Base-by-base conservation (phyloP, 2,329 filamentous ascomycete species). In the Dactylella cylindrospora region DNA sequence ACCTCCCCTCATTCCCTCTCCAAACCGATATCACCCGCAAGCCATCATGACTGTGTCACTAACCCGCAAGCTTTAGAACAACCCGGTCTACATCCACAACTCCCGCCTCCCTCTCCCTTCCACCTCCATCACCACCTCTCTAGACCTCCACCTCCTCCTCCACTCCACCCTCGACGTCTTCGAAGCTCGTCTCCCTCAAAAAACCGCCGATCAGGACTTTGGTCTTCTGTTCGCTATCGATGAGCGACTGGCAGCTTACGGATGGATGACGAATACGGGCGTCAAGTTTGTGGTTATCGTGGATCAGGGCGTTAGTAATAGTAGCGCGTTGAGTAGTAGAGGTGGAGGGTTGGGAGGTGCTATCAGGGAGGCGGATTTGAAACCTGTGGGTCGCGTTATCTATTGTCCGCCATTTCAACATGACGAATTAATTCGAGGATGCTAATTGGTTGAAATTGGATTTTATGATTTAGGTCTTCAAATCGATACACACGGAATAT, bases 231-330 rank as follows among this genome's bases (percentile, higher is more conserved):
- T 97, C 75, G 90, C 90, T 59, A 80, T 97, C 60, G 93, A 97
- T 76, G 91, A 98, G 75, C 82, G 90, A 20, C 80, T 97, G 39
- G 90, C 90, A 28, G 86, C 90, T 67, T 98, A 97, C 76, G 93
- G 93, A 69, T 96, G 88, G 83, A 82, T 97, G 74, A 96, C 93
- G 53, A 97, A 95, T 74, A 97, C 93, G 20, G 90, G 90, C 32
- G 83, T 95, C 66, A 90, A 91, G 72, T 84, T 98, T 70, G 84
- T 97, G 26, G 85, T 90, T 65, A 82, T 96, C 2, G 85, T 97
- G 23, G 91, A 98, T 74, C 89, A 95, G 81, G 83, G 90, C 67
- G 90, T 90, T 1, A 78, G 85, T 49, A 45, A 20, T 28, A 23
- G 50, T 25, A 59, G 59, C 17, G 65, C 67, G 10, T 51, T 43